These are phyloP conservation scores for Capsella bursapastoris DNA, from an alignment of 345 rosid species.

Conservation along the genomic window DNA sequence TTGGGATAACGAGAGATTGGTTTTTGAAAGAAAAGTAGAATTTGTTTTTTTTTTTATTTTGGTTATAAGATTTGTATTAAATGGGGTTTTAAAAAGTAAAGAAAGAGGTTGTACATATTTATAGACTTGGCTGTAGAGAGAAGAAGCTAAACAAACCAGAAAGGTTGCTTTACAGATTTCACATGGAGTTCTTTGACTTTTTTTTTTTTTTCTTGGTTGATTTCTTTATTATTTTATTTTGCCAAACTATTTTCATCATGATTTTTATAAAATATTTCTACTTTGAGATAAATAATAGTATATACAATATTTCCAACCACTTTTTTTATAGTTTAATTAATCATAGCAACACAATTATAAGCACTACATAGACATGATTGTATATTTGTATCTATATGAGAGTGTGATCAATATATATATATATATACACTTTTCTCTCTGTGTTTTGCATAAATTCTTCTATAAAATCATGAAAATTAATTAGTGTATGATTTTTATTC, in stretches of 20 bases:
- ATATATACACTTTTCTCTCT: neutral
- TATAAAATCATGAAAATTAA: neutral
- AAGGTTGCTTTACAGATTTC: conserved; percentile 40
- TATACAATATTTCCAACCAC: conserved; percentile 28
- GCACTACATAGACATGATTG: neutral
- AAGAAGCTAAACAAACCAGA: conserved; percentile 20
- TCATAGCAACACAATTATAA: conserved; percentile 5
- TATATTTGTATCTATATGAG: neutral
- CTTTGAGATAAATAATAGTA: conserved; percentile 1
- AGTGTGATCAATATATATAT: neutral
- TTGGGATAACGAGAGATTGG: conserved; percentile 23
- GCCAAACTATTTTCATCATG: conserved; percentile 5
- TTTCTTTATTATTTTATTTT: neutral
- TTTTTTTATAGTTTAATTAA: neutral
- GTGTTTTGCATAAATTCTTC: neutral
- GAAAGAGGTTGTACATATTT: conserved; percentile 39
- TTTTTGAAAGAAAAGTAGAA: neutral
- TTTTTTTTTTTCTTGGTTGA: neutral
- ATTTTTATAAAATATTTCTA: conserved; percentile 25
- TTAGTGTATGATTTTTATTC: neutral
- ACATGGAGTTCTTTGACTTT: conserved; percentile 48
- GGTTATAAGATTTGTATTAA: conserved; percentile 3
- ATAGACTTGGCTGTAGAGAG: conserved; percentile 27
- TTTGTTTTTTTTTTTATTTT: neutral
- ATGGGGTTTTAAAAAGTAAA: neutral